Conservation (phyloP, 352 stramenopile species). For the Globisporangium uncinulatum region DNA sequence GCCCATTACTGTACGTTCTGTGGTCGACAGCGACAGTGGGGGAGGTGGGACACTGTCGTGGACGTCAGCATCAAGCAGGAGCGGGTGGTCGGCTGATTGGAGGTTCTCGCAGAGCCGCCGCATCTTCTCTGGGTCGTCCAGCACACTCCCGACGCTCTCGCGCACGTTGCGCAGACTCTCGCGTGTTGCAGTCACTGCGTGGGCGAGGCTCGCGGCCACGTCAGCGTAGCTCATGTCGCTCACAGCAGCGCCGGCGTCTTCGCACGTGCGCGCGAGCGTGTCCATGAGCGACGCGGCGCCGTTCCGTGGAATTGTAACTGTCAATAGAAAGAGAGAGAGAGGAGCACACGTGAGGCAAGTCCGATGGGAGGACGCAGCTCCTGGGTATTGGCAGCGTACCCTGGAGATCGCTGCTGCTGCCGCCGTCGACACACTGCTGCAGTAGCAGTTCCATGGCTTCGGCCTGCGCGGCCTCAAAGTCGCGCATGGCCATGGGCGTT, state of each 20-base stretch:
- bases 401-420: slow-evolving; percentile 8
- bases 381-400: not conserved
- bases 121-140: slow-evolving; percentile 63
- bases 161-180: slow-evolving; percentile 57
- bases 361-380: too few species aligned
- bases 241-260: slow-evolving; percentile 48
- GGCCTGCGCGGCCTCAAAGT: slow-evolving; percentile 43
- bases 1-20: slow-evolving; percentile 15
- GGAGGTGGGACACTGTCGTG: not conserved
- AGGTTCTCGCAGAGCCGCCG: slow-evolving; percentile 48
- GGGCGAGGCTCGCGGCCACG: slow-evolving; percentile 40
- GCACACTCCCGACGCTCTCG: slow-evolving; percentile 44
- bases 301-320: not conserved
- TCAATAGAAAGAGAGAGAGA: not conserved
- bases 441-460: slow-evolving; percentile 54
- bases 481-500: slow-evolving; percentile 10
- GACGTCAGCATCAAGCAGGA: slow-evolving; percentile 20
- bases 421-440: slow-evolving; percentile 35
- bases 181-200: slow-evolving; percentile 54
- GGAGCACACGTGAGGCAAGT: too few species aligned
- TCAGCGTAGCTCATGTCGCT: slow-evolving; percentile 47
- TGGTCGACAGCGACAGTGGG: not conserved
- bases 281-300: slow-evolving; percentile 51
- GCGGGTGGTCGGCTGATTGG: slow-evolving; percentile 36
- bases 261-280: slow-evolving; percentile 56